Evolutionary conservation across 306 rosid species (phyloP), one percentile per base, ranked within the genome.

Genomic region (Vicia faba): DNA sequence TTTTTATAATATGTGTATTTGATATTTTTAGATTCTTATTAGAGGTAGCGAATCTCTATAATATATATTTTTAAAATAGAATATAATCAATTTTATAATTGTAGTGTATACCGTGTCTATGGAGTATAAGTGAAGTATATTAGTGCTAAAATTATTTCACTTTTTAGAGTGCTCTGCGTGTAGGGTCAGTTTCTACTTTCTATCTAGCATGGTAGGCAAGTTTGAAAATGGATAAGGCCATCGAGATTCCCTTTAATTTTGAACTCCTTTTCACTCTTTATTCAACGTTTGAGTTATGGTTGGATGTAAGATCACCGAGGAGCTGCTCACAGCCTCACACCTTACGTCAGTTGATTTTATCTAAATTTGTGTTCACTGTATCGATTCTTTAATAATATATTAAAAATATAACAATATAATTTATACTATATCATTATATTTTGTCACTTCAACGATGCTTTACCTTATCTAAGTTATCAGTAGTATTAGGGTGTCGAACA

Each of bases 221-320:
- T 4, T 48, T 16, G 9, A 0, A 39, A 48, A 40, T 12, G 78
- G 81, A 78, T 66, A 78, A 71, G 74, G 15, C 15, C 81, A 29
- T 23, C 6, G 19, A 39, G 25, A 61, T 36, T 9, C 15, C 41
- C 18, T 45, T 38, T 13, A 28, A 49, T 44, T 51, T 60, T 55
- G 38, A 55, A 26, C 61, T 55, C 38, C 5, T 55, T 55, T 55
- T 26, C 36, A 25, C 38, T 25, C 11, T 54, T 54, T 12, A 5
- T 55, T 11, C 4, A 26, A 55, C 38, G 5, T 25, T 51, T 16
- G 18, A 55, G 61, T 12, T 11, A 26, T 49, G 15, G 38, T 33
- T 7, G 38, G 36, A 29, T 29, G 33, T 29, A n/a, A n/a, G n/a
- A n/a, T n/a, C n/a, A n/a, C n/a, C n/a, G n/a, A n/a, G n/a, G 5